Evolutionary conservation across 257 asterid species (phyloP), one percentile per base, ranked within the genome.

Genomic region (Lavandula angustifolia): DNA sequence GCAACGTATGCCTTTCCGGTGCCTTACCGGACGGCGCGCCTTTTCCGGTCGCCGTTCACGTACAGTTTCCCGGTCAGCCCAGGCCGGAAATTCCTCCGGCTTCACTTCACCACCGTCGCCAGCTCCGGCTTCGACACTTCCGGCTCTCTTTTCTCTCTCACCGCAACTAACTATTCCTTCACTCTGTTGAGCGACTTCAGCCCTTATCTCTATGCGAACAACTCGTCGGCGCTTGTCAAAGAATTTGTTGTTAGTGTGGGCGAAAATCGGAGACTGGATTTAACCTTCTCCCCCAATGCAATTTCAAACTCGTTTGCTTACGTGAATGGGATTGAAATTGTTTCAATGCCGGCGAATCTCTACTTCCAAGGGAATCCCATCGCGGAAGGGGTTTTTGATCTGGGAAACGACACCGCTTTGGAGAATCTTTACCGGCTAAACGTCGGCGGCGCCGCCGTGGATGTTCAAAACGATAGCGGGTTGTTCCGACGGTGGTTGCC

Each of bases 311-410:
- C 94, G 0, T 74, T 46, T 7, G 82, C 91, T 5, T 84, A 84
- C 40, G 46, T 86, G 3, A 86, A 86, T 16, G 95, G 90, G n/a
- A 81, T 86, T n/a, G 91, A 86, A 66, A 67, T 86, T 1, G 78
- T 86, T 27, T 84, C 91, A 0, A 49, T 71, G 5, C 91, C 88
- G 0, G 61, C 75, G 3, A 3, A 22, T 7, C 80, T 79, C 62
- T 80, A 82, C 67, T 61, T 69, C 46, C 52, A 16, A 2, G 81
- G 75, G 38, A 42, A 42, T 0, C 5, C 4, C n/a, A n/a, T n/a
- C n/a, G n/a, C n/a, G n/a, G n/a, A n/a, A n/a, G n/a, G n/a, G n/a
- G n/a, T n/a, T n/a, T n/a, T n/a, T n/a, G n/a, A n/a, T n/a, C n/a
- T n/a, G n/a, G n/a, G n/a, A n/a, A n/a, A n/a, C n/a, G n/a, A n/a